Conservation (phyloP, 2,329 filamentous ascomycete species). For the Colletotrichum sp. region DNA sequence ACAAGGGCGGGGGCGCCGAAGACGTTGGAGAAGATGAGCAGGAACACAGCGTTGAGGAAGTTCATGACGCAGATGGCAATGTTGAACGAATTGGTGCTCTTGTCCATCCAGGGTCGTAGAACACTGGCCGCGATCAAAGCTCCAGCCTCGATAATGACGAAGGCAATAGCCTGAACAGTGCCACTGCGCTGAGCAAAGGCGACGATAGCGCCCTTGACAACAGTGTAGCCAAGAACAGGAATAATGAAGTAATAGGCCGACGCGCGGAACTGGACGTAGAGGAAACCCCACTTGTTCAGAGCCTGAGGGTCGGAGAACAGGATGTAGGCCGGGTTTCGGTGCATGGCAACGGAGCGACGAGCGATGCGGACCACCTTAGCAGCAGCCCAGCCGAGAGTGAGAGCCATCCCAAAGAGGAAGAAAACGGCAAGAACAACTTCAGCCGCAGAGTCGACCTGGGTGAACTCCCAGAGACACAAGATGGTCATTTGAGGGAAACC, state of each 20-base stretch:
- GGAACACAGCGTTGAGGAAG: conserved; percentile 88
- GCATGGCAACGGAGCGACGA: conserved; percentile 85
- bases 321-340: conserved; percentile 96
- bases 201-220: conserved; percentile 91
- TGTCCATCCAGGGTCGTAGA: conserved; percentile 96
- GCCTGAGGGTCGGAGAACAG: conserved; percentile 94
- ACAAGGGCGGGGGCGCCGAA: conserved; percentile 86
- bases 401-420: conserved; percentile 82
- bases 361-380: conserved; percentile 90
- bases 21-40: conserved; percentile 86
- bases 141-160: conserved; percentile 82
- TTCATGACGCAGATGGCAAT: conserved; percentile 90
- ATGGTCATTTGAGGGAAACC: conserved; percentile 92
- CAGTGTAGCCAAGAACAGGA: conserved; percentile 75
- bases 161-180: conserved; percentile 78
- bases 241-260: conserved; percentile 96
- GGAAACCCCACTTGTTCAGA: conserved; percentile 97
- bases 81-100: conserved; percentile 96
- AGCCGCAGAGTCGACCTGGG: conserved; percentile 81
- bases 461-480: conserved; percentile 93
- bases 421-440: conserved; percentile 87
- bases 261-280: conserved; percentile 96
- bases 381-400: conserved; percentile 83
- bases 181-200: conserved; percentile 76
- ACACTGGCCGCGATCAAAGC: conserved; percentile 81